Percentiles rank a stretch among this genome's conserved stretches.
Evolutionary conservation across 1,284 basidiomycete genomes (phyloP).

Genomic region (Puccinia sorghi): DNA sequence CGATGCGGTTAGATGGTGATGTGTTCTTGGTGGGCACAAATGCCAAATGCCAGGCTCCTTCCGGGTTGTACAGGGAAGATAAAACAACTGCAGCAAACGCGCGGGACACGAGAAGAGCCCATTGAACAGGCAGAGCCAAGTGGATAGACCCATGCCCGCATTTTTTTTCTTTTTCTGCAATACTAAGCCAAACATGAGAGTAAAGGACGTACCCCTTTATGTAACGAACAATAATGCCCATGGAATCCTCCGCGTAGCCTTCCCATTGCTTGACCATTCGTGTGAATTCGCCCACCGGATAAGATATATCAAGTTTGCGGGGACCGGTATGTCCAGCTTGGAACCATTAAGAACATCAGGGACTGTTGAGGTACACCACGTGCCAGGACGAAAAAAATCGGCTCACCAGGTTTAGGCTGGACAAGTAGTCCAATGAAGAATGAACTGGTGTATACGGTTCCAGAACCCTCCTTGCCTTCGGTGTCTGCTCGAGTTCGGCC

Average conservation of each 20-base stretch:
- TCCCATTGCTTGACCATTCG: constrained; percentile 95
- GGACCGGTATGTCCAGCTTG: constrained; percentile 56
- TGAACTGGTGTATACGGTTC: constrained; percentile 83
- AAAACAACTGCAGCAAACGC: not conserved
- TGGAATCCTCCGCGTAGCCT: constrained; percentile 83
- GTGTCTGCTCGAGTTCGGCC: constrained; percentile 78
- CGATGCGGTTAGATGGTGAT: constrained; percentile 3
- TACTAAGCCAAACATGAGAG: not conserved
- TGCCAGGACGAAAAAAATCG: constrained; percentile 61
- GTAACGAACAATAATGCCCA: constrained; percentile 92
- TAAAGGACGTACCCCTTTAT: constrained; percentile 74
- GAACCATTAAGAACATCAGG: not conserved
- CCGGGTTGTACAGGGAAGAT: constrained; percentile 1
- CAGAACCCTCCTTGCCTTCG: constrained; percentile 72
- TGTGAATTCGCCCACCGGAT: constrained; percentile 94
- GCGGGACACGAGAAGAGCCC: constrained; percentile 15
- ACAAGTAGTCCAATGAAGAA: constrained; percentile 96
- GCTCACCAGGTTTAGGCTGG: constrained; percentile 82
- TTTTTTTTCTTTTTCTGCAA: not conserved
- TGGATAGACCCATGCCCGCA: constrained; percentile 44
- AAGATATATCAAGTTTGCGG: constrained; percentile 84
- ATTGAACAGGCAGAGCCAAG: constrained; percentile 50
- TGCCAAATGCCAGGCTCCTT: constrained; percentile 20
- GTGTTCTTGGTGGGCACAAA: constrained; percentile 7
- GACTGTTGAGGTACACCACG: constrained; percentile 56